Evolutionary conservation across 2,329 filamentous ascomycete species (phyloP).

Genomic region (Fusarium zealandicum): DNA sequence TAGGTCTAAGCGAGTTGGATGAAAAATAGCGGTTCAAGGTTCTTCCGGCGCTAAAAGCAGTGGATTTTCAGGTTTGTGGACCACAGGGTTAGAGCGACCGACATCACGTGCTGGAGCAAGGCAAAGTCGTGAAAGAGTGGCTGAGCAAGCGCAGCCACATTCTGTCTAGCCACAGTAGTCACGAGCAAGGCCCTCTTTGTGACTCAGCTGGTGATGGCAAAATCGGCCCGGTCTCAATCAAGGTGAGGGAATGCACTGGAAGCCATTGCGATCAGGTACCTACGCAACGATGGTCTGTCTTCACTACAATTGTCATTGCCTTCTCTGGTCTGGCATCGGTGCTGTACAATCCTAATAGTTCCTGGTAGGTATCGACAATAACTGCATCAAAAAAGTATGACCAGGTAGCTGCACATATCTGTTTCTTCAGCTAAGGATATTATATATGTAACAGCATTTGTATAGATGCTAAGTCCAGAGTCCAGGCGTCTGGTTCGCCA

Average conservation of each 20-base stretch:
- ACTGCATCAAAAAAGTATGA: not conserved
- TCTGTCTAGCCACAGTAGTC: not conserved
- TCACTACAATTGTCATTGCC: no score
- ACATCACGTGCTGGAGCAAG: constrained; percentile 30
- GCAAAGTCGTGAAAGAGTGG: not conserved
- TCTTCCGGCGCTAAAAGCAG: constrained; percentile 40
- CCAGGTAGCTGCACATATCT: constrained; percentile 3
- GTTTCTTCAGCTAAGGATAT: constrained; percentile 6
- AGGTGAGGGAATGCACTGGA: no score
- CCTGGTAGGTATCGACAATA: no score
- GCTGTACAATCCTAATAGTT: no score
- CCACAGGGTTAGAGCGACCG: constrained; percentile 21
- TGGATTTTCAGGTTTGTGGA: constrained; percentile 24
- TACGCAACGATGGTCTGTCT: no score
- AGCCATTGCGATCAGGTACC: no score
- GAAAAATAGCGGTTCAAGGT: constrained; percentile 39
- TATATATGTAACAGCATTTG: not conserved
- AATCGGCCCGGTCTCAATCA: no score
- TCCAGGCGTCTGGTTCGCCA: constrained; percentile 16
- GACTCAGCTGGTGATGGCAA: no score
- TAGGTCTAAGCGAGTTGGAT: constrained; percentile 49
- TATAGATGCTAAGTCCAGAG: constrained; percentile 14
- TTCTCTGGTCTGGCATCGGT: no score
- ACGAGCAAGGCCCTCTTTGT: no score
- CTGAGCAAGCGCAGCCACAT: not conserved